Conservation (phyloP, 2,329 filamentous ascomycete species). For the Exutisphaerella laricina region DNA sequence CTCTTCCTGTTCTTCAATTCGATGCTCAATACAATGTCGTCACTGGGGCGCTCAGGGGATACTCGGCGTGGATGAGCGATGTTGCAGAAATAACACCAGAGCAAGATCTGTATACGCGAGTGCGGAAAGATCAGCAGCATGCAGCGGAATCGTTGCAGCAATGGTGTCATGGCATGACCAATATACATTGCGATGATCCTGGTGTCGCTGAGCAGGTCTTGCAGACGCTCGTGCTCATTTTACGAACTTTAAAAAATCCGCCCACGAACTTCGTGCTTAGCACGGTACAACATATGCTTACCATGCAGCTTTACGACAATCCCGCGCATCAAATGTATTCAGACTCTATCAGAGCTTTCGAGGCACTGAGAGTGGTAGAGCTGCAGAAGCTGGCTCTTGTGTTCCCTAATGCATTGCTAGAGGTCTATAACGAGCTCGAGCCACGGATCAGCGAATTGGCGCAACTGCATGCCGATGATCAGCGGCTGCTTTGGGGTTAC, state of each 20-base stretch:
- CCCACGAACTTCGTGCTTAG: constrained; percentile 65
- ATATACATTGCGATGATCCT: constrained; percentile 59
- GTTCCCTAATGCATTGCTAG: constrained; percentile 83
- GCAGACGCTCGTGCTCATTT: constrained; percentile 27
- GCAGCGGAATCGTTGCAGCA: constrained; percentile 40
- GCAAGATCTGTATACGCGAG: constrained; percentile 44
- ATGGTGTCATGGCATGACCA: constrained; percentile 68
- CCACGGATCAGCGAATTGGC: constrained; percentile 75
- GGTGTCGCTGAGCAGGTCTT: constrained; percentile 31
- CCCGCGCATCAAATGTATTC: constrained; percentile 68
- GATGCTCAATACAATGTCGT: constrained; percentile 89
- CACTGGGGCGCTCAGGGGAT: constrained; percentile 82
- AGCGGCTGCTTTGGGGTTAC: constrained; percentile 78
- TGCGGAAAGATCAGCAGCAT: constrained; percentile 57
- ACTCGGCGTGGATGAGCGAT: constrained; percentile 66
- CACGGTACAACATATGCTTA: constrained; percentile 83
- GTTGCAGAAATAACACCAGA: constrained; percentile 33
- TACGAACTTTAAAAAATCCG: constrained; percentile 26
- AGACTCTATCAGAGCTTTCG: constrained; percentile 84
- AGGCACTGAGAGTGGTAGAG: constrained; percentile 78
- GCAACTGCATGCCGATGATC: constrained; percentile 65
- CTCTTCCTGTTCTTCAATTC: constrained; percentile 67
- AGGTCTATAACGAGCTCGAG: constrained; percentile 80
- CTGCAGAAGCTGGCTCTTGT: constrained; percentile 81
- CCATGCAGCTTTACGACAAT: constrained; percentile 70